Conservation (phyloP, 352 stramenopile species). For the Phytophthora quininea region DNA sequence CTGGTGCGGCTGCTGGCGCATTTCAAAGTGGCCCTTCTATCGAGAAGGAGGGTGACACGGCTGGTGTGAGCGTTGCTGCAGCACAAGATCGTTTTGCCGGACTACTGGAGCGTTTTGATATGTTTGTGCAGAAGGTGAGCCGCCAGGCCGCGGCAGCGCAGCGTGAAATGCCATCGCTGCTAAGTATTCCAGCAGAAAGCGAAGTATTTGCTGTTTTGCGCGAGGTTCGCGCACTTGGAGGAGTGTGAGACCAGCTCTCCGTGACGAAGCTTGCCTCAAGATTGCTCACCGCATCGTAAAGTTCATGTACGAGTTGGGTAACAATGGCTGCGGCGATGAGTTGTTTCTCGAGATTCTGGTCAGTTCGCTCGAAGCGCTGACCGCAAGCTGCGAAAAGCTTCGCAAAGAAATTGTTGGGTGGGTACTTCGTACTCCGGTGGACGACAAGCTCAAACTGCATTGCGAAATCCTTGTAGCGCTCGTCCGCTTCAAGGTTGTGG, state of each 20-base stretch:
- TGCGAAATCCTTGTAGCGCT: slow-evolving; percentile 96
- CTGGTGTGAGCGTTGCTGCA: slow-evolving; percentile 74
- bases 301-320: slow-evolving; percentile 94
- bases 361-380: slow-evolving; percentile 93
- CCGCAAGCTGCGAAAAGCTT: slow-evolving; percentile 92
- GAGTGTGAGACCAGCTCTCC: slow-evolving; percentile 77
- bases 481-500: slow-evolving; percentile 94
- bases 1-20: slow-evolving; percentile 41
- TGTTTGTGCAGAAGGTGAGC: slow-evolving; percentile 88
- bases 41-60: slow-evolving; percentile 52
- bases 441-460: slow-evolving; percentile 96
- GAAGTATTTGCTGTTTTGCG: slow-evolving; percentile 85
- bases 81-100: slow-evolving; percentile 84
- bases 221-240: slow-evolving; percentile 76
- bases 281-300: slow-evolving; percentile 98
- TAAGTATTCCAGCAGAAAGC: slow-evolving; percentile 75
- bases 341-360: slow-evolving; percentile 96
- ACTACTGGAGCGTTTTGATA: slow-evolving; percentile 86
- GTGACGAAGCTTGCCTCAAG: slow-evolving; percentile 94
- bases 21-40: slow-evolving; percentile 34
- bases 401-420: slow-evolving; percentile 94
- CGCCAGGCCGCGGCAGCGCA: slow-evolving; percentile 74
- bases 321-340: slow-evolving; percentile 88
- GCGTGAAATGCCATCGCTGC: slow-evolving; percentile 75
- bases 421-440: slow-evolving; percentile 94